Evolutionary conservation across 768 basidiomycete genomes (phyloP).

Genomic region (Neoboletus magnificus): DNA sequence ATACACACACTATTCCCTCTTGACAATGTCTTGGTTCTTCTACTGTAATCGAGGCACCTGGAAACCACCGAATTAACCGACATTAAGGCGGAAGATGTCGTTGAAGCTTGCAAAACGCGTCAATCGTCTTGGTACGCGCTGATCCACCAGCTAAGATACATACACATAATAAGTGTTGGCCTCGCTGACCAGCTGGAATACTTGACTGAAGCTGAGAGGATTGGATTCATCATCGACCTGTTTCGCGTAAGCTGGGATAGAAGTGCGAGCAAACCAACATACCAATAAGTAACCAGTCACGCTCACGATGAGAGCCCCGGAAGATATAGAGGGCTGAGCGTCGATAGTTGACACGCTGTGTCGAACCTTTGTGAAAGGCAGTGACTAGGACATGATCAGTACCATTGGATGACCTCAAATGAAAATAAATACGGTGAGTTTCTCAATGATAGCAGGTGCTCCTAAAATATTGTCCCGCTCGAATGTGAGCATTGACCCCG

Average conservation of each 20-base stretch:
- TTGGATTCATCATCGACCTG: conserved; percentile 80
- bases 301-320: conserved; percentile 63
- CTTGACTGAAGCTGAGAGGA: conserved; percentile 87
- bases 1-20: conserved; percentile 11
- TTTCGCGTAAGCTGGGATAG: conserved; percentile 3
- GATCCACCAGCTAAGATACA: conserved; percentile 29
- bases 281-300: conserved; percentile 87
- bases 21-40: conserved; percentile 15
- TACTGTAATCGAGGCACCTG: not conserved
- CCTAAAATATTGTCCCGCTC: conserved; percentile 66
- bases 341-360: conserved; percentile 84
- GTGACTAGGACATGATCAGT: conserved; percentile 38
- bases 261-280: conserved; percentile 21
- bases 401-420: not conserved
- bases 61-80: conserved; percentile 36
- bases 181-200: conserved; percentile 88
- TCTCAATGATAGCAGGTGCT: conserved; percentile 53
- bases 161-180: conserved; percentile 80
- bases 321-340: conserved; percentile 75
- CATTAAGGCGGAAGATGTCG: conserved; percentile 91
- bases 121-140: conserved; percentile 3
- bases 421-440: conserved; percentile 56
- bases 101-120: conserved; percentile 53
- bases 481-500: conserved; percentile 80
- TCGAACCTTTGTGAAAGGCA: conserved; percentile 79